Evolutionary conservation across 768 basidiomycete species (phyloP), one percentile per base, ranked within the genome.

Genomic region (Suillus sp.): DNA sequence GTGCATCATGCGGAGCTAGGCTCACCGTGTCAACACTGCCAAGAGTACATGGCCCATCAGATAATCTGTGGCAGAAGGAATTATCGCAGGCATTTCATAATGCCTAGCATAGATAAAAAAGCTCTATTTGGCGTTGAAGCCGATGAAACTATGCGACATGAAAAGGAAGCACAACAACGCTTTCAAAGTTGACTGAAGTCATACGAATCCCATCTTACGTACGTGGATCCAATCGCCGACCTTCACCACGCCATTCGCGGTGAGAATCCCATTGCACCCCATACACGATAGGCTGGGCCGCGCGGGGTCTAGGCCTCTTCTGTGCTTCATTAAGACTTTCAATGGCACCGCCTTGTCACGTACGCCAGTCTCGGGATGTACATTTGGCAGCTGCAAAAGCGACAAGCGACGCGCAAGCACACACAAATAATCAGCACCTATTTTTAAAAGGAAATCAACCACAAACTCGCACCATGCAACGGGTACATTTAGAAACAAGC

Each of bases 251-350:
- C 91, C 91, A 40, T 68, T 72, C 2, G 74, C 81, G 6, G 71
- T 72, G 13, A 86, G 80, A 22, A 87, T 80, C 0, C 79, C 89
- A 69, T 92, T 89, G 68, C 83, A 84, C 3, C 90, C 91, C 40
- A 93, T 78, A 68, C 88, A 92, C 1, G 90, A 80, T 66, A 80
- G 81, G 75, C 78, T 74, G 64, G 79, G 79, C 1, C 78, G 67
- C 25, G 63, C 69, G 0, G 83, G 82, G 70, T 90, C 85, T 58
- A 88, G 61, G 20, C 87, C 86, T 35, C 73, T 83, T 42, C 91
- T 84, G 72, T 90, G 88, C 77, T 89, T 91, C 84, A 86, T 87
- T 11, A 92, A 70, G 8, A 86, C 83, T 74, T 93, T 91, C 75
- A 79, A 91, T 5, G 91, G 91, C 4, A 93, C 90, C 0, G 89